Evolutionary conservation across 176 grass and related monocot genomes (phyloP), one percentile per base, ranked within the genome.

Genomic region (Triticum aestivum): DNA sequence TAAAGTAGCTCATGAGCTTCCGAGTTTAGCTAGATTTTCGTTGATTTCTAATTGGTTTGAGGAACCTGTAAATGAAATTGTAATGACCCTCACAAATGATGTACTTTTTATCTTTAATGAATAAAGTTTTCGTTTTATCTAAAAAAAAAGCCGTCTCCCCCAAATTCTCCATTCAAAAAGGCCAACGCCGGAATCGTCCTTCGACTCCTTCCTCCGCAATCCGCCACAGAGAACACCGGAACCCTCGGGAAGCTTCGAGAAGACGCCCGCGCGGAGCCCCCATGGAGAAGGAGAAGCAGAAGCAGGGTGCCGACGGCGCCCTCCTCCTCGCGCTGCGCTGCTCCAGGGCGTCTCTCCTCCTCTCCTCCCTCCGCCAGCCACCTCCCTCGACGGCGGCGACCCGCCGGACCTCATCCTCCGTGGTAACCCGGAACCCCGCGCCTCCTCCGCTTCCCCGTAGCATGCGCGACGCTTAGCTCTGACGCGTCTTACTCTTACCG

Each of bases 301-400:
- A 86, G 79, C 72, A 73, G 0, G 79, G 17, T 42, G 39, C 80
- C 58, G 89, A 87, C 21, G 30, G n/a, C 9, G 32, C 41, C 9
- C 24, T 39, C 18, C 73, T 83, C 80, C 79, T 82, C 80, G 73
- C 80, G 5, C 73, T 83, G 79, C 84, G 89, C 58, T 79, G 85
- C 74, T 71, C 80, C 58, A 83, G 81, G 67, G 89, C 85, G 26
- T 79, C 59, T 20, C 80, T 87, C 74, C 44, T 87, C 66, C 66
- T 90, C 85, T 77, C 85, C 80, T 90, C 89, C 20, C 89, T 90
- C 85, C 80, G 85, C 75, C 80, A 37, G 2, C 58, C 44, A 23
- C 11, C 62, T 11, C 80, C 84, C 24, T 7, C 75, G n/a, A 49
- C 54, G 79, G 10, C 54, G 41, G 15, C 54, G 41, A 33, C n/a